These are phyloP conservation scores for Paecilomyces sp. DNA, from an alignment of 2,329 filamentous ascomycete genomes.

Conservation along the genomic window DNA sequence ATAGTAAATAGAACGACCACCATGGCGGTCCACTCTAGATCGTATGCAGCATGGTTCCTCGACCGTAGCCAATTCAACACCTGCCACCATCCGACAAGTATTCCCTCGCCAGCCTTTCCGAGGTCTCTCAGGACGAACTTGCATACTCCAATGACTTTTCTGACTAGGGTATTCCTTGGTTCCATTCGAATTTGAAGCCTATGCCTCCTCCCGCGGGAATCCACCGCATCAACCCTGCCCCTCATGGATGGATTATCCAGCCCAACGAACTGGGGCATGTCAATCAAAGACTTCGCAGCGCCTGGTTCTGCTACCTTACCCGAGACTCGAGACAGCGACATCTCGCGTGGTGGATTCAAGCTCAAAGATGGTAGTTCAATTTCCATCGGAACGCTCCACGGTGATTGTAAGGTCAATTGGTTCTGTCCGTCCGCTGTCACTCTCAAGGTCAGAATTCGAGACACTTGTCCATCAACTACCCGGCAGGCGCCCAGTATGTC, in stretches of 20 bases:
- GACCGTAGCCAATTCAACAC: conserved; percentile 60
- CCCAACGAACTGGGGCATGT: conserved; percentile 38
- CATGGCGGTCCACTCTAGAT: conserved; percentile 64
- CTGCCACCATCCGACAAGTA: conserved; percentile 68
- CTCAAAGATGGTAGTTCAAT: conserved; percentile 56
- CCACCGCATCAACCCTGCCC: conserved; percentile 60
- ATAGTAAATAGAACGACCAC: conserved; percentile 58
- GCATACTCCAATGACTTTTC: conserved; percentile 54
- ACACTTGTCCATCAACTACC: conserved; percentile 58
- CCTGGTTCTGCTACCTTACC: conserved; percentile 48
- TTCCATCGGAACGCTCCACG: conserved; percentile 65
- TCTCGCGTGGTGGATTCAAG: conserved; percentile 52
- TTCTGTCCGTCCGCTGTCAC: conserved; percentile 57
- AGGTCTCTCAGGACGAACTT: conserved; percentile 56
- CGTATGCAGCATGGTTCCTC: conserved; percentile 40
- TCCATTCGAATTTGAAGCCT: conserved; percentile 62
- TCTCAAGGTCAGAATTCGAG: conserved; percentile 63
- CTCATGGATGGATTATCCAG: conserved; percentile 52
- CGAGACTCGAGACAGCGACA: conserved; percentile 49
- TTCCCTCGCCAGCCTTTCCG: conserved; percentile 49
- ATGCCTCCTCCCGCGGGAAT: conserved; percentile 56
- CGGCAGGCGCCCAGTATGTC: conserved; percentile 68
- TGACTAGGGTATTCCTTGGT: conserved; percentile 57
- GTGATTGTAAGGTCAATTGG: conserved; percentile 65
- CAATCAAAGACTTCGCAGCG: conserved; percentile 38